Evolutionary conservation across 2,329 filamentous ascomycete genomes (phyloP).

Genomic region (Zymoseptoria ardabiliae): DNA sequence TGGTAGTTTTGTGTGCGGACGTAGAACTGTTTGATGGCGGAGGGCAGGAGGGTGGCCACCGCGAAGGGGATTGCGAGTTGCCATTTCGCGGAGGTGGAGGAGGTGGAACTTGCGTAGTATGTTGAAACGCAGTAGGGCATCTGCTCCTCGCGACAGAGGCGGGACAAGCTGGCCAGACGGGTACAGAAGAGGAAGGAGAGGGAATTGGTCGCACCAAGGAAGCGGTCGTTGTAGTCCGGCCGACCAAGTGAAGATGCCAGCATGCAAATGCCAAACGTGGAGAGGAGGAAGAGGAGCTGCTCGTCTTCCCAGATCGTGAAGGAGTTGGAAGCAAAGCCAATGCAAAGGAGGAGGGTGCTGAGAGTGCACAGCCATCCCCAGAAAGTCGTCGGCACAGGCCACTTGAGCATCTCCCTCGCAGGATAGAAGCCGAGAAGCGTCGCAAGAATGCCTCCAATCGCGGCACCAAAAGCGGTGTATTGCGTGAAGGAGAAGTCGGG

Average conservation of each 20-base stretch:
- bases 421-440: conserved; percentile 36
- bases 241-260: conserved; percentile 69
- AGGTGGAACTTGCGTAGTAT: conserved; percentile 86
- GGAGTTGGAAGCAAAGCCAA: conserved; percentile 93
- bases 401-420: conserved; percentile 35
- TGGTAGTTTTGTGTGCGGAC: conserved; percentile 78
- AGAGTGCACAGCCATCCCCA: conserved; percentile 85
- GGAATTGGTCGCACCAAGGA: conserved; percentile 77
- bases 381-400: conserved; percentile 61
- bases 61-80: conserved; percentile 73
- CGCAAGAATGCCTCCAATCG: conserved; percentile 34
- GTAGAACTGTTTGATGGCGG: conserved; percentile 73
- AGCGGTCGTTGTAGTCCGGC: conserved; percentile 57
- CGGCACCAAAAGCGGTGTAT: conserved; percentile 35
- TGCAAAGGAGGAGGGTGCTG: conserved; percentile 79
- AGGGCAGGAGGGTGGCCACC: conserved; percentile 64
- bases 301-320: conserved; percentile 99
- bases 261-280: conserved; percentile 74
- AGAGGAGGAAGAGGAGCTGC: conserved; percentile 84
- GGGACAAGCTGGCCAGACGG: conserved; percentile 75
- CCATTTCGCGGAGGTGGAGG: conserved; percentile 88
- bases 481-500: conserved; percentile 34
- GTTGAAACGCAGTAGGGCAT: conserved; percentile 95
- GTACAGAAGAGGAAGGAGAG: conserved; percentile 72
- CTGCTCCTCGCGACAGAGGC: conserved; percentile 93